phyloP scores from a whole-genome alignment of 352 stramenopile species.

The Hyaloperonospora arabidopsidis region DNA sequence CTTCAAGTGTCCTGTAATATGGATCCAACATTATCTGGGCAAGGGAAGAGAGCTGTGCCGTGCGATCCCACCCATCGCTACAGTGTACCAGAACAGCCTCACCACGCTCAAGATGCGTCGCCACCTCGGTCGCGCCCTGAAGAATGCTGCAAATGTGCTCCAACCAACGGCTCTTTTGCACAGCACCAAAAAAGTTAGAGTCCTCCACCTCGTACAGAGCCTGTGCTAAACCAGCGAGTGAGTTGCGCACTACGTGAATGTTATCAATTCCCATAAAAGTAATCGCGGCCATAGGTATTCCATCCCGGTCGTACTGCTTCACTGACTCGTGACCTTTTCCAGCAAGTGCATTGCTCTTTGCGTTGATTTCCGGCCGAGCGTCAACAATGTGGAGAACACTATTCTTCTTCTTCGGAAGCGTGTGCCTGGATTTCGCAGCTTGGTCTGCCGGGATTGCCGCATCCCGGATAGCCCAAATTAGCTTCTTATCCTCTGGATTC shows the following conservation, averaged over 20 bases:
- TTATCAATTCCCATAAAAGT: constrained; percentile 87
- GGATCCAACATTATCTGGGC: constrained; percentile 82
- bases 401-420: constrained; percentile 62
- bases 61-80: constrained; percentile 82
- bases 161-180: constrained; percentile 80
- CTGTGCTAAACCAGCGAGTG: constrained; percentile 57
- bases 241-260: constrained; percentile 78
- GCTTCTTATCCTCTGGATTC: constrained; percentile 83
- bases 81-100: constrained; percentile 78
- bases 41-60: constrained; percentile 62
- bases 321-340: constrained; percentile 88
- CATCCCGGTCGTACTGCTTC: constrained; percentile 79
- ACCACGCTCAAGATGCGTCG: constrained; percentile 62
- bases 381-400: constrained; percentile 85
- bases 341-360: constrained; percentile 83
- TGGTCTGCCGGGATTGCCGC: constrained; percentile 46
- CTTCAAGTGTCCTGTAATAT: constrained; percentile 70
- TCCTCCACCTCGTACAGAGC: constrained; percentile 80
- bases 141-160: constrained; percentile 78
- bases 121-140: constrained; percentile 63
- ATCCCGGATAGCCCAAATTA: constrained; percentile 86
- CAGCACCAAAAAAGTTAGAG: constrained; percentile 77
- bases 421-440: constrained; percentile 15
- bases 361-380: constrained; percentile 85
- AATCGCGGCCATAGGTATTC: constrained; percentile 59